These are phyloP conservation scores for Phlyctochytrium arcticum DNA, from an alignment of 192 early-diverging fungal species.

Conservation along the genomic window DNA sequence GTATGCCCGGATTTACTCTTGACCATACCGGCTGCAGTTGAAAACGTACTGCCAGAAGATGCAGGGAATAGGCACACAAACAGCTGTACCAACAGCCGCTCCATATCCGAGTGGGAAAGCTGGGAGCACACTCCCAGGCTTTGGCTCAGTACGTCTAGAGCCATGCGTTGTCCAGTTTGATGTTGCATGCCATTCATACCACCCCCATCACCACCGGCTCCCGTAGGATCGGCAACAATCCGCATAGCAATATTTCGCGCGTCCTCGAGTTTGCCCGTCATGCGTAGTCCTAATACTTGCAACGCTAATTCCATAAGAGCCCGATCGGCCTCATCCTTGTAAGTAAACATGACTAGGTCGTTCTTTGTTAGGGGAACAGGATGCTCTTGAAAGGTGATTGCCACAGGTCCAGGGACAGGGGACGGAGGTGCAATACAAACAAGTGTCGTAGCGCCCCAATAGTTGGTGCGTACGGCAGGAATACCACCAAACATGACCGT, in stretches of 20 bases:
- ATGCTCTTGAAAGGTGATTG: constrained; percentile 40
- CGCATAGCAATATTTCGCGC: constrained; percentile 70
- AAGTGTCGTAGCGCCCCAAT: constrained; percentile 73
- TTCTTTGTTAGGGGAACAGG: constrained; percentile 8
- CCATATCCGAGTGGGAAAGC: constrained; percentile 11
- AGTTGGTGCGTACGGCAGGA: constrained; percentile 68
- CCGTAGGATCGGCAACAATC: constrained; percentile 48
- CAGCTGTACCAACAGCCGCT: no score
- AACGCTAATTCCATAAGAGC: constrained; percentile 88
- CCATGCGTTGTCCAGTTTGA: background rate
- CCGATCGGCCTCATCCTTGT: constrained; percentile 73
- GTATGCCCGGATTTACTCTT: constrained; percentile 12
- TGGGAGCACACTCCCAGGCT: background rate
- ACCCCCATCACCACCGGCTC: constrained; percentile 5
- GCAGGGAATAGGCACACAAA: no score
- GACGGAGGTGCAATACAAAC: constrained; percentile 81
- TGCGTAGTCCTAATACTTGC: constrained; percentile 80
- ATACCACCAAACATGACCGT: constrained; percentile 76
- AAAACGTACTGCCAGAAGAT: constrained; percentile 4
- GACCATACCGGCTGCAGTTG: background rate
- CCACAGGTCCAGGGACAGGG: constrained; percentile 68
- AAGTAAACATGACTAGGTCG: constrained; percentile 35
- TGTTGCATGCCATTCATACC: background rate
- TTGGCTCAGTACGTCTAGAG: background rate
- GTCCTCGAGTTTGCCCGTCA: constrained; percentile 74